These are phyloP conservation scores for Fennellomyces sp. DNA, from an alignment of 371 early-diverging fungal genomes.

Conservation along the genomic window DNA sequence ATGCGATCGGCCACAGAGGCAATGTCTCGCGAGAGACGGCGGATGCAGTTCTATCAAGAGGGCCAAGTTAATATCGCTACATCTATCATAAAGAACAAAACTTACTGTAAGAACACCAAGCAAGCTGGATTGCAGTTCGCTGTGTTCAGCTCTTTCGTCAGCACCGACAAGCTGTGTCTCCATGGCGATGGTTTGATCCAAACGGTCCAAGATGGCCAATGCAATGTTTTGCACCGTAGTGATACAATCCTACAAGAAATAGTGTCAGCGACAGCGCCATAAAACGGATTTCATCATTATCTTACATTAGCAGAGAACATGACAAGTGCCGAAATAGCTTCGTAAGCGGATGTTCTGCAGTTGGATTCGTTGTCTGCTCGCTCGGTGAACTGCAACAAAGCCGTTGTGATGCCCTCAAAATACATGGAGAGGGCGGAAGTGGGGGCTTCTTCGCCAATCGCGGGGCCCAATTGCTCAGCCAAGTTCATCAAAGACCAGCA, in stretches of 20 bases:
- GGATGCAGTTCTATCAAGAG: conserved; percentile 59
- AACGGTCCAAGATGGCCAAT: conserved; percentile 72
- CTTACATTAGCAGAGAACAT: conserved; percentile 60
- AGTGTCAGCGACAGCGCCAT: too few relatives aligned
- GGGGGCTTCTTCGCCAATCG: conserved; percentile 51
- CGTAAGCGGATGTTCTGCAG: conserved; percentile 90
- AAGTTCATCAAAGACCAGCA: conserved; percentile 93
- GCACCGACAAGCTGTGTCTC: conserved; percentile 76
- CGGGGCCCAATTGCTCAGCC: conserved; percentile 71
- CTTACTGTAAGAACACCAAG: conserved; percentile 79
- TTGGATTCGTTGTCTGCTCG: conserved; percentile 73
- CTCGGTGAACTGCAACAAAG: conserved; percentile 79
- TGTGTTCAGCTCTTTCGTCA: conserved; percentile 80
- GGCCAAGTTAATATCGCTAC: conserved; percentile 12
- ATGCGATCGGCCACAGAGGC: conserved; percentile 80
- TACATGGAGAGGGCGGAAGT: conserved; percentile 77
- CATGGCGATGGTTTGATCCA: conserved; percentile 71
- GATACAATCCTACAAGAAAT: conserved; percentile 68
- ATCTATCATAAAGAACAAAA: conserved; percentile 7
- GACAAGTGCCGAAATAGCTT: conserved; percentile 84
- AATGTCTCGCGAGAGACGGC: conserved; percentile 73
- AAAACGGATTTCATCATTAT: neutral
- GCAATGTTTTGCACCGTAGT: conserved; percentile 73
- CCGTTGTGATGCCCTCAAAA: conserved; percentile 79
- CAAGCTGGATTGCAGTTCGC: conserved; percentile 89